These are phyloP conservation scores for Saturnispora dispora DNA, from an alignment of 805 yeast species.

Conservation along the genomic window DNA sequence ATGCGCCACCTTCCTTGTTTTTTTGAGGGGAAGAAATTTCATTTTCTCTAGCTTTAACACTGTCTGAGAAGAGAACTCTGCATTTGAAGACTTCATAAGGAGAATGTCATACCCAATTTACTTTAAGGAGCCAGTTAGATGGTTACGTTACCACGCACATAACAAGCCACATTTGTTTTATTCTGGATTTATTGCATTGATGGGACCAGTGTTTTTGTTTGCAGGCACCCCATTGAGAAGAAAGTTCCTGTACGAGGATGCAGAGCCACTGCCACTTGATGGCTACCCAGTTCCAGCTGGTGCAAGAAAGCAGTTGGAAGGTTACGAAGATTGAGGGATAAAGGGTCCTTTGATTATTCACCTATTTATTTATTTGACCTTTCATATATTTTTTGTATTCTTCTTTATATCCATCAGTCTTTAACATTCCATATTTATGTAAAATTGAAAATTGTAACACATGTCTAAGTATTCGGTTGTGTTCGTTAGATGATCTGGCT, in stretches of 20 bases:
- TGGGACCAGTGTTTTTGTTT: slow-evolving; percentile 57
- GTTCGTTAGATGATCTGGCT: too few species aligned
- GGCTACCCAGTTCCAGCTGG: slow-evolving; percentile 51
- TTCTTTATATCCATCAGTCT: background rate
- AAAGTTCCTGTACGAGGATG: slow-evolving; percentile 55
- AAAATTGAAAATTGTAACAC: too few species aligned
- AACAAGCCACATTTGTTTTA: slow-evolving; percentile 67
- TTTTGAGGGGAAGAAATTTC: background rate
- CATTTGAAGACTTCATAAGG: background rate
- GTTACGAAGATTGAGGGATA: slow-evolving; percentile 41
- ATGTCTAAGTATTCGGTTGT: too few species aligned
- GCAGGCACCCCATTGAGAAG: slow-evolving; percentile 61
- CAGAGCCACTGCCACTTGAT: slow-evolving; percentile 49
- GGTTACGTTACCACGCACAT: slow-evolving; percentile 70
- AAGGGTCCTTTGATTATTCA: background rate
- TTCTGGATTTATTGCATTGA: slow-evolving; percentile 51
- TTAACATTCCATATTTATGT: background rate
- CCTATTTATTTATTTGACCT: background rate
- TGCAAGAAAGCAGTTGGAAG: slow-evolving; percentile 40
- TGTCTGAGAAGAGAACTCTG: background rate
- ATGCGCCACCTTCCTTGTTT: background rate
- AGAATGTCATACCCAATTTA: slow-evolving; percentile 41
- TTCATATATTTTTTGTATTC: background rate
- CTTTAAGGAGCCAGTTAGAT: slow-evolving; percentile 54
- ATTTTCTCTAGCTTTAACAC: background rate